Conservation (phyloP, 2,329 filamentous ascomycete species). For the Ilyonectria sp. region DNA sequence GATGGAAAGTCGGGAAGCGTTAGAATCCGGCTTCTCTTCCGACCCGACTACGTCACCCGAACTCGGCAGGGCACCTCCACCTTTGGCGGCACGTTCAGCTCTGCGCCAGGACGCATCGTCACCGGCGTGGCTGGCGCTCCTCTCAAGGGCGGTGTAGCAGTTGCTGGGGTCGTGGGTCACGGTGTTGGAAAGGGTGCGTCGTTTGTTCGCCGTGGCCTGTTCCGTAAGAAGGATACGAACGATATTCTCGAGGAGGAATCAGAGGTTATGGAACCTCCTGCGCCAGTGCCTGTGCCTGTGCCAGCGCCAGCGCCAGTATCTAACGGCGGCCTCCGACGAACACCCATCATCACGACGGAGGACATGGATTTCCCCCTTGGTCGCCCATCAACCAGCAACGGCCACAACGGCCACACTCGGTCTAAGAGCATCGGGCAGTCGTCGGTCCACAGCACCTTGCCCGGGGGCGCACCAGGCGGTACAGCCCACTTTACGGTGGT, state of each 20-base stretch:
- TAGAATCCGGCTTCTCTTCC: constrained; percentile 89
- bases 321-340: constrained; percentile 58
- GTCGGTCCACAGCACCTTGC: constrained; percentile 76
- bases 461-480: constrained; percentile 75
- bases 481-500: constrained; percentile 86
- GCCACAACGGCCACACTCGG: constrained; percentile 60
- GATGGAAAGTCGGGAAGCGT: constrained; percentile 92
- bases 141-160: constrained; percentile 91
- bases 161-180: constrained; percentile 79
- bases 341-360: constrained; percentile 54
- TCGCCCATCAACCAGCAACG: constrained; percentile 48
- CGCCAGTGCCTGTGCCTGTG: constrained; percentile 51
- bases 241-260: constrained; percentile 65
- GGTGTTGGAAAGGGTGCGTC: constrained; percentile 91
- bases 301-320: constrained; percentile 51
- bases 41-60: constrained; percentile 90
- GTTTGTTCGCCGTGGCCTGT: constrained; percentile 90
- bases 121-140: constrained; percentile 86
- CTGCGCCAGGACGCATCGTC: constrained; percentile 88
- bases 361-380: constrained; percentile 47
- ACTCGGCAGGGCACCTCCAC: constrained; percentile 92
- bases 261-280: constrained; percentile 58
- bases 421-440: constrained; percentile 74
- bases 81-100: constrained; percentile 91
- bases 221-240: constrained; percentile 78